Conservation (phyloP, 176 grass and related monocot species). For the Eleusine coracana region DNA sequence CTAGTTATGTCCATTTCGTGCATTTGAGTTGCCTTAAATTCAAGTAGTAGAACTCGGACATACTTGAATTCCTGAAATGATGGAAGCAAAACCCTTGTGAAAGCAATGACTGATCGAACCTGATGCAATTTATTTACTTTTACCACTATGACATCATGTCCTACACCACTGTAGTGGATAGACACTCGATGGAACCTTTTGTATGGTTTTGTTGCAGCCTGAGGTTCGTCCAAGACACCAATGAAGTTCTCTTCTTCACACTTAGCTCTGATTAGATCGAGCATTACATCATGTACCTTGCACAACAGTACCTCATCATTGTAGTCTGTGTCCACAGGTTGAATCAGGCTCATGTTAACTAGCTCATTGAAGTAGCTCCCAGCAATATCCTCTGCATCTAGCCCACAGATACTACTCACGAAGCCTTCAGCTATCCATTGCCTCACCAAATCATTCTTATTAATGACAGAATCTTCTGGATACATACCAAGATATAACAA, state of each 20-base stretch:
- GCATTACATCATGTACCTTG: slow-evolving; percentile 51
- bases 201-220: neutral
- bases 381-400: slow-evolving; percentile 35
- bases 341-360: slow-evolving; percentile 45
- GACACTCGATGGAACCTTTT: slow-evolving; percentile 1
- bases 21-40: neutral
- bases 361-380: slow-evolving; percentile 47
- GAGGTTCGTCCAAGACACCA: neutral
- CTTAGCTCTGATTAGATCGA: slow-evolving; percentile 39
- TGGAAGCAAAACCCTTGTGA: neutral
- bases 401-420: neutral
- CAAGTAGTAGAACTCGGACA: slow-evolving; percentile 11
- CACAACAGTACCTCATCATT: slow-evolving; percentile 27
- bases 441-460: slow-evolving; percentile 25
- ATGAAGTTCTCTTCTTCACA: slow-evolving; percentile 53
- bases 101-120: neutral
- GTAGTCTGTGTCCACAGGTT: neutral
- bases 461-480: slow-evolving; percentile 21
- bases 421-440: slow-evolving; percentile 60
- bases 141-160: neutral
- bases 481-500: slow-evolving; percentile 52
- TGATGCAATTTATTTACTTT: neutral
- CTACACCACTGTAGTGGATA: neutral
- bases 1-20: neutral
- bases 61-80: neutral